phyloP scores from a whole-genome alignment of 140 eudicot species.

The Cichorium intybus region DNA sequence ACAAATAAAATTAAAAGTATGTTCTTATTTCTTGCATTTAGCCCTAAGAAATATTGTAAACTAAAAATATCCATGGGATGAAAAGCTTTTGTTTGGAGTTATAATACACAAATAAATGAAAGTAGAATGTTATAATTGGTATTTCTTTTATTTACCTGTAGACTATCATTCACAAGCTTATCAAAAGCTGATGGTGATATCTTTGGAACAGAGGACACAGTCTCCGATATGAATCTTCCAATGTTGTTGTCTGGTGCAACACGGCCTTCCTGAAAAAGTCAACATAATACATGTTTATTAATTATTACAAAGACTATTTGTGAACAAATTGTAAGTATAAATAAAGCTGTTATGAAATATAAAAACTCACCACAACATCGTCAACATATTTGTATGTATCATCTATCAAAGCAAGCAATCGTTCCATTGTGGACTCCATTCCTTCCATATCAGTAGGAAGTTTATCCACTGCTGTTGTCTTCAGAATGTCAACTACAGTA shows the following conservation, averaged over 20 bases:
- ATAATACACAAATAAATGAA: not conserved
- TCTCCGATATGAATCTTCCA: slow-evolving; percentile 71
- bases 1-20: too few species aligned
- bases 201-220: slow-evolving; percentile 75
- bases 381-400: slow-evolving; percentile 86
- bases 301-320: too few species aligned
- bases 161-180: slow-evolving; percentile 82
- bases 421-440: slow-evolving; percentile 84
- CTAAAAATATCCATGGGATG: too few species aligned
- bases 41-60: too few species aligned
- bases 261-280: slow-evolving; percentile 60
- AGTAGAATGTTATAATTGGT: not conserved
- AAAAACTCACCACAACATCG: slow-evolving; percentile 82
- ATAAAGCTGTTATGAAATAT: too few species aligned
- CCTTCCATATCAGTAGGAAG: slow-evolving; percentile 91
- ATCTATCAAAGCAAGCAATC: slow-evolving; percentile 70
- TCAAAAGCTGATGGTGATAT: slow-evolving; percentile 66
- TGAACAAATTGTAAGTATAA: too few species aligned
- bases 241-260: slow-evolving; percentile 68
- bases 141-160: slow-evolving; percentile 68
- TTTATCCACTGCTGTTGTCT: slow-evolving; percentile 76
- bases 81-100: too few species aligned
- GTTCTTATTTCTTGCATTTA: too few species aligned
- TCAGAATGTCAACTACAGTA: slow-evolving; percentile 72
- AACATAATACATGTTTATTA: not conserved